Evolutionary conservation across 805 yeast species (phyloP), one percentile per base, ranked within the genome.

Genomic region (Metschnikowia arizonensis): DNA sequence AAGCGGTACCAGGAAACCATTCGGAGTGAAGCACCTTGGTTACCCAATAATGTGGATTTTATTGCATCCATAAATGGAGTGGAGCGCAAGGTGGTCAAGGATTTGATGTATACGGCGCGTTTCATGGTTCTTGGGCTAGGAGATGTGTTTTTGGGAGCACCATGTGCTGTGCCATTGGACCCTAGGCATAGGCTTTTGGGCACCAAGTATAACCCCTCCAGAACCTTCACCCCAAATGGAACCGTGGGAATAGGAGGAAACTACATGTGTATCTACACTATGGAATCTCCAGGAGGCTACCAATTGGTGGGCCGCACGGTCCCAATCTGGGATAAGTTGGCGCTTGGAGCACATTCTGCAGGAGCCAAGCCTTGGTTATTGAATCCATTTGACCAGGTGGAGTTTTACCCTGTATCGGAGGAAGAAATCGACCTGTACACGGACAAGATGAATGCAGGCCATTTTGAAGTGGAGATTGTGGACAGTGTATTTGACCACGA

Each of bases 261-360:
- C 87, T 93, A 89, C 76, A 90, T 91, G 98, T 91, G 98, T 72
- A 90, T 91, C 57, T 91, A 91, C 68, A 88, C 98, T 26, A 90
- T 91, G 91, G 95, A 88, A 55, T 88, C 97, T 21, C 99, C 99
- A 39, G 99, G 99, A 69, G 99, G 99, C 26, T 91, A 91, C 68
- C 98, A 91, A 70, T 77, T 91, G 56, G 91, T 89, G 50, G 99
- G 98, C 46, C 81, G 98, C 62, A 91, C 99, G 9, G 82, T 93
- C 54, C 98, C 98, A 44, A 90, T 91, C 57, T 91, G 99, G 99
- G 99, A 91, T 64, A 90, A 88, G 69, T 76, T 91, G 57, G 77
- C 87, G 26, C 72, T 93, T 52, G 93, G 89, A 33, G 66, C 72
- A 19, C 89, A 83, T 55, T 63, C 72, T 23, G 74, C 73, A 6